phyloP scores from a whole-genome alignment of 345 rosid species.

The Rhodomyrtus tomentosa region DNA sequence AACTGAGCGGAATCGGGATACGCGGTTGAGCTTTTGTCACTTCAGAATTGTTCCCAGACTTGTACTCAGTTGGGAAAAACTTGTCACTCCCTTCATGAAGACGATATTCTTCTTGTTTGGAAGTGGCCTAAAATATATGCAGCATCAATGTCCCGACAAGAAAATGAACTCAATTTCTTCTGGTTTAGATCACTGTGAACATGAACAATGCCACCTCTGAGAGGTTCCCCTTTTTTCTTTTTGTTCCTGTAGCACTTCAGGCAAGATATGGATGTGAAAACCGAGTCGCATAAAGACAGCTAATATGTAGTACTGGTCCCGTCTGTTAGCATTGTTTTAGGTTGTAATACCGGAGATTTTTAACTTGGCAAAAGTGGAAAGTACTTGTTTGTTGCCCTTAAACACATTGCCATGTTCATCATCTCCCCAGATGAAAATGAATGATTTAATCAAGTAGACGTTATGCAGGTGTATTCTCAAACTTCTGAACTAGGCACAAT shows the following conservation, averaged over 20 bases:
- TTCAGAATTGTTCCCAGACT: not conserved
- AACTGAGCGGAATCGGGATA: not conserved
- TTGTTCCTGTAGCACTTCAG: not conserved
- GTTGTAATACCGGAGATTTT: constrained; percentile 11
- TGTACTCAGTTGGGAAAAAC: not conserved
- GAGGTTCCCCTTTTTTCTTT: not conserved
- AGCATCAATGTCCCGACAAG: not conserved
- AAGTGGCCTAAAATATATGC: not conserved
- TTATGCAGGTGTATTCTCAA: constrained; percentile 11
- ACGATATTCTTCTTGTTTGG: constrained; percentile 9
- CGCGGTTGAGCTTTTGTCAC: not conserved
- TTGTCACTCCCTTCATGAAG: not conserved
- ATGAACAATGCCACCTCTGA: not conserved
- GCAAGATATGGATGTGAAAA: not conserved
- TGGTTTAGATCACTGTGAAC: not conserved
- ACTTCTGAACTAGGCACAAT: constrained; percentile 2
- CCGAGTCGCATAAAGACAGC: not conserved
- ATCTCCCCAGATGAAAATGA: not conserved
- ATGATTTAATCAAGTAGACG: not conserved
- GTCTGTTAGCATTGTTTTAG: constrained; percentile 14
- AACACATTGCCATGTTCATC: not conserved
- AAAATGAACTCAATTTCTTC: not conserved
- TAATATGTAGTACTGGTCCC: constrained; percentile 6
- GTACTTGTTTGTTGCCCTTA: not conserved
- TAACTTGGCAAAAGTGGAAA: constrained; percentile 10